Percentiles rank a stretch among this genome's conserved stretches.
phyloP scores from a whole-genome alignment of 768 basidiomycete genomes.

The Sutorius australiensis region DNA sequence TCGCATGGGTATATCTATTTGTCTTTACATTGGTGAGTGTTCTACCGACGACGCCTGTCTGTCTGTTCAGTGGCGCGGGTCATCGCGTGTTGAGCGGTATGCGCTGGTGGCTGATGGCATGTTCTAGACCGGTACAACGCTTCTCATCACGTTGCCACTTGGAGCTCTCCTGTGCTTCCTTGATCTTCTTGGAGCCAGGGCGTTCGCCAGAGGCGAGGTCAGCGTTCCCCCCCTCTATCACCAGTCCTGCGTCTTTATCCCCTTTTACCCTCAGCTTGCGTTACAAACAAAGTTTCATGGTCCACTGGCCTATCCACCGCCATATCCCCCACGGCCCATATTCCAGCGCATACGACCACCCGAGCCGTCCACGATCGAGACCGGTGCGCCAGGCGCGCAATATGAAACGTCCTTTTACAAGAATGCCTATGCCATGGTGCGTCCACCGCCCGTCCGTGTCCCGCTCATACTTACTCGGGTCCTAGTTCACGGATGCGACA shows the following conservation, averaged over 20 bases:
- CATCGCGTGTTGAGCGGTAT: conserved; percentile 3
- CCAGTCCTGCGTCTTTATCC: conserved; percentile 9
- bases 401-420: conserved; percentile 74
- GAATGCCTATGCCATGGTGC: conserved; percentile 77
- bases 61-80: background rate
- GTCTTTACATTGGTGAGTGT: conserved; percentile 72
- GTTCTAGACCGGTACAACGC: conserved; percentile 67
- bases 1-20: conserved; percentile 78
- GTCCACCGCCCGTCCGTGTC: conserved; percentile 18
- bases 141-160: conserved; percentile 74
- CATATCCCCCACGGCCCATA: conserved; percentile 68
- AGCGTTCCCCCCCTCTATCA: conserved; percentile 10
- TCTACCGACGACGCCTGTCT: conserved; percentile 24
- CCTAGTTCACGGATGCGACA: conserved; percentile 73
- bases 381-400: conserved; percentile 36
- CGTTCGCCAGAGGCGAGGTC: conserved; percentile 70
- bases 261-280: conserved; percentile 42
- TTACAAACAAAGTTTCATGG: conserved; percentile 70
- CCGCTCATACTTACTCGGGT: conserved; percentile 3
- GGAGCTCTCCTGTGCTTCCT: conserved; percentile 77
- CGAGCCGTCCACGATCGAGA: conserved; percentile 48
- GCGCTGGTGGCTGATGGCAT: conserved; percentile 15
- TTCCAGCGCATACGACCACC: conserved; percentile 61
- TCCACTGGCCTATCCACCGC: conserved; percentile 58
- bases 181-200: conserved; percentile 68